Percentiles rank a stretch among this genome's conserved stretches.
phyloP scores from a whole-genome alignment of 768 basidiomycete species.

The Floccularia luteovirens region DNA sequence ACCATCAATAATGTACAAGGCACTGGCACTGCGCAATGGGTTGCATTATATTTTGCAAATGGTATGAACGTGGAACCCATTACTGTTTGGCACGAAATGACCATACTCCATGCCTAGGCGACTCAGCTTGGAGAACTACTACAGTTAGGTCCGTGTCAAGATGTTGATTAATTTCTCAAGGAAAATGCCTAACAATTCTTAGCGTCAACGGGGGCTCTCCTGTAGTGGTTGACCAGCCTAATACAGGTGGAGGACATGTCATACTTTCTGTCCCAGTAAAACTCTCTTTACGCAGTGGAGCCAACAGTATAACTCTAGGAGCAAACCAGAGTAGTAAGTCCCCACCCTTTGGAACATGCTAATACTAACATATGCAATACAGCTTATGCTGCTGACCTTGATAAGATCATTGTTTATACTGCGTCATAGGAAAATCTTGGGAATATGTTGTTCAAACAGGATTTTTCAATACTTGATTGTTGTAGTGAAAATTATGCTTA shows the following conservation, averaged over 20 bases:
- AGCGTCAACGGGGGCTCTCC: constrained; percentile 53
- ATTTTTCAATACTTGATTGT: too few relatives aligned
- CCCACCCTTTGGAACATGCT: too few relatives aligned
- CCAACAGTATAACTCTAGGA: constrained; percentile 44
- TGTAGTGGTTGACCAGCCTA: constrained; percentile 48
- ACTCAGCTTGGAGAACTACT: constrained; percentile 50
- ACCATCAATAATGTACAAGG: constrained; percentile 51
- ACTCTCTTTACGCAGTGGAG: constrained; percentile 37
- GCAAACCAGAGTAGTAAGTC: constrained; percentile 43
- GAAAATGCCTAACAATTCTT: neutral
- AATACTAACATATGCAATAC: too few relatives aligned
- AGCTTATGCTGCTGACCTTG: constrained; percentile 54
- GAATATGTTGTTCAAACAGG: too few relatives aligned
- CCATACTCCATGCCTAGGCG: constrained; percentile 19
- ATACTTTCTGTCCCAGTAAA: constrained; percentile 51
- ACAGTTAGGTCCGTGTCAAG: constrained; percentile 46
- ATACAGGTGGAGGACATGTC: constrained; percentile 46
- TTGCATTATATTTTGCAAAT: constrained; percentile 55
- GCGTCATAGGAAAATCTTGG: constrained; percentile 15
- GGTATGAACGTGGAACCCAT: constrained; percentile 16
- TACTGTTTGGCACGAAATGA: neutral
- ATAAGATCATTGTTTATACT: constrained; percentile 54
- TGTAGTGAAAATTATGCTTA: too few relatives aligned
- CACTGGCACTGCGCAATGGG: constrained; percentile 46
- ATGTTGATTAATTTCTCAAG: neutral